These are phyloP conservation scores for Hemisphaericaspora lyxosophila DNA, from an alignment of 1,139 yeast species.

Conservation along the genomic window DNA sequence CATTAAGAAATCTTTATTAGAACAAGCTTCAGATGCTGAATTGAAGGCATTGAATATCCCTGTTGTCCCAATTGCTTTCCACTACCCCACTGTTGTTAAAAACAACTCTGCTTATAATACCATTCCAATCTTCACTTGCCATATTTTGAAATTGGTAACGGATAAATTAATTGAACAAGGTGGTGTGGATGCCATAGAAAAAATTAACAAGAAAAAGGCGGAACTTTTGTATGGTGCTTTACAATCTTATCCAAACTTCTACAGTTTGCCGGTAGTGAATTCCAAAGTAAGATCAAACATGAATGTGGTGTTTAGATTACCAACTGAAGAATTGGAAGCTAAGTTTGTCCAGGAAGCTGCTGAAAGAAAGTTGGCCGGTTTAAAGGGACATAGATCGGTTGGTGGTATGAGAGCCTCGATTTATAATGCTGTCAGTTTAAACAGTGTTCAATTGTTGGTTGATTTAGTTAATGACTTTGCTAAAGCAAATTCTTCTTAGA, in stretches of 20 bases:
- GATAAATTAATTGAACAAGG: conserved; percentile 62
- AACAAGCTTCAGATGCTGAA: conserved; percentile 64
- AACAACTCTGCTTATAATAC: conserved; percentile 95
- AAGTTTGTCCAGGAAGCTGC: conserved; percentile 62
- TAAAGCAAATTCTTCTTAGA: conserved; percentile 30
- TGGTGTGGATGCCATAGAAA: conserved; percentile 52
- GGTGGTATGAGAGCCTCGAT: conserved; percentile 96
- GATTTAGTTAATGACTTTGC: conserved; percentile 68
- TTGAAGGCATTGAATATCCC: conserved; percentile 63
- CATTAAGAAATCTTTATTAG: conserved; percentile 74
- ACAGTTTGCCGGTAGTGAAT: conserved; percentile 63
- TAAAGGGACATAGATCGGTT: conserved; percentile 95
- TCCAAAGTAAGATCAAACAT: conserved; percentile 68
- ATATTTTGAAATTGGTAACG: conserved; percentile 78
- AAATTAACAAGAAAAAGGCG: conserved; percentile 62
- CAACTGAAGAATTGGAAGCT: conserved; percentile 60
- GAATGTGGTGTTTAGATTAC: conserved; percentile 89
- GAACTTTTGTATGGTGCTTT: conserved; percentile 58
- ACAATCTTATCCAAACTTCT: conserved; percentile 64
- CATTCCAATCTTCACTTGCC: conserved; percentile 88
- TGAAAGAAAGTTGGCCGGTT: conserved; percentile 58
- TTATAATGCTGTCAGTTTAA: conserved; percentile 78
- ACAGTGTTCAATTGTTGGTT: conserved; percentile 61
- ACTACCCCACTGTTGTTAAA: conserved; percentile 79
- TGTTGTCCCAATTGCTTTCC: conserved; percentile 82